A percentile compares a stretch with the other conserved stretches of the same genome.
These are phyloP conservation scores for Cyclostephanos invisitatus DNA, from an alignment of 108 stramenopile species.

Conservation along the genomic window DNA sequence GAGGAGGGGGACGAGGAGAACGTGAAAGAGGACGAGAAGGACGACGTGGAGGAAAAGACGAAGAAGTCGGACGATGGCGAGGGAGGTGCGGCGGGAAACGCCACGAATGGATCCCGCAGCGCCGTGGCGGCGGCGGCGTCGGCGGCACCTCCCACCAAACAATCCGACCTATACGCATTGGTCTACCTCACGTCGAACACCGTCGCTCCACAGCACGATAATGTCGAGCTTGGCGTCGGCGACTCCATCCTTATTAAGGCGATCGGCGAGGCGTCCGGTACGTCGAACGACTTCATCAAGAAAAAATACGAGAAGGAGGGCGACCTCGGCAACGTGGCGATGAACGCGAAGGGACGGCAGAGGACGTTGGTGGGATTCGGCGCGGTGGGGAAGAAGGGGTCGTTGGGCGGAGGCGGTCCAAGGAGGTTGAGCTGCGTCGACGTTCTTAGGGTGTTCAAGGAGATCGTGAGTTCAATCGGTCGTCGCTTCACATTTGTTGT, in stretches of 20 bases:
- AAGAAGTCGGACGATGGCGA: background rate
- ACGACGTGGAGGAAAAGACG: constrained; percentile 7
- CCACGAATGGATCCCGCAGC: background rate
- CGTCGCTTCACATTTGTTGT: constrained; percentile 1
- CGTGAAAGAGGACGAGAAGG: background rate
- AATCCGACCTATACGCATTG: constrained; percentile 71
- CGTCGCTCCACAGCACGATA: constrained; percentile 94
- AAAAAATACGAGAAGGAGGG: constrained; percentile 83
- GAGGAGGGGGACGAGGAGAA: constrained; percentile 1
- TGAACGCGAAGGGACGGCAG: constrained; percentile 81
- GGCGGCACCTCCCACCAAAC: constrained; percentile 16
- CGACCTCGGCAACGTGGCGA: constrained; percentile 94
- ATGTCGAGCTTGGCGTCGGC: constrained; percentile 97
- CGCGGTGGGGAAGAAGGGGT: constrained; percentile 21
- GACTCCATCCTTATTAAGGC: constrained; percentile 95
- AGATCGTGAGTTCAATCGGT: constrained; percentile 56
- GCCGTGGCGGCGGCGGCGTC: background rate
- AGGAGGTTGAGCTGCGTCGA: constrained; percentile 67
- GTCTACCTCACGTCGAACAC: constrained; percentile 89
- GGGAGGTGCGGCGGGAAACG: background rate
- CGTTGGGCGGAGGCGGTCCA: constrained; percentile 57
- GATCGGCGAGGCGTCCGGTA: constrained; percentile 86
- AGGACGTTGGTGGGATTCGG: constrained; percentile 81
- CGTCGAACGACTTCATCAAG: constrained; percentile 70
- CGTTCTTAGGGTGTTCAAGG: constrained; percentile 68